phyloP scores from a whole-genome alignment of 495 filamentous ascomycete genomes.

The Cercophora scortea region DNA sequence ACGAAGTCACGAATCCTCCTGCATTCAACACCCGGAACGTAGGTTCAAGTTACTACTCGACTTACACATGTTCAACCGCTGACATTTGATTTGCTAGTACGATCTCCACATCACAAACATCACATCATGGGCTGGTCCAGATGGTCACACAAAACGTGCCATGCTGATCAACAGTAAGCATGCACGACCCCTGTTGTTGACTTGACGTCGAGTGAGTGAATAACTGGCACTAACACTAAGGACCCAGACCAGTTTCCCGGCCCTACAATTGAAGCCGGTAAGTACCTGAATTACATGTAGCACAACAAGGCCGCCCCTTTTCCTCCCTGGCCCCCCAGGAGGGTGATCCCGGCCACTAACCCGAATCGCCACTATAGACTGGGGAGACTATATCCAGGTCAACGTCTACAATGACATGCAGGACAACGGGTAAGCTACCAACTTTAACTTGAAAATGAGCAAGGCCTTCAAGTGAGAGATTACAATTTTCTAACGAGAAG shows the following conservation, averaged over 20 bases:
- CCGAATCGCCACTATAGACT: conserved; percentile 35
- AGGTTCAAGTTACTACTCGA: conserved; percentile 8
- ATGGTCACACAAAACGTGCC: conserved; percentile 32
- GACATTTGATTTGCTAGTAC: conserved; percentile 12
- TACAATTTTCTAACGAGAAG: neutral
- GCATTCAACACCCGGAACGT: conserved; percentile 18
- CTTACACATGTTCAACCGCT: conserved; percentile 11
- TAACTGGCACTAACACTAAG: neutral
- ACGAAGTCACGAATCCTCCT: conserved; percentile 18
- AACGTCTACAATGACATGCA: conserved; percentile 47
- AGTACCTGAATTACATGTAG: too few relatives aligned
- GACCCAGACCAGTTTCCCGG: conserved; percentile 16
- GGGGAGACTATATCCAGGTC: conserved; percentile 52
- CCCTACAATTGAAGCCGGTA: conserved; percentile 16
- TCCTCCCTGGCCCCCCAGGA: too few relatives aligned
- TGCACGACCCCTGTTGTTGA: neutral
- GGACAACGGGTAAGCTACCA: conserved; percentile 23
- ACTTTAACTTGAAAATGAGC: neutral
- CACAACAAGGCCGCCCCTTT: too few relatives aligned
- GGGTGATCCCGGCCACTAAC: conserved; percentile 5
- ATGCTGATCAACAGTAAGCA: conserved; percentile 36
- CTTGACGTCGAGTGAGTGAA: too few relatives aligned
- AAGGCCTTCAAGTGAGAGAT: neutral
- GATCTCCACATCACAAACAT: conserved; percentile 28
- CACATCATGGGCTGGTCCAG: conserved; percentile 33